Base-by-base conservation (phyloP, 164 flowering plant species). In the Sedum album region DNA sequence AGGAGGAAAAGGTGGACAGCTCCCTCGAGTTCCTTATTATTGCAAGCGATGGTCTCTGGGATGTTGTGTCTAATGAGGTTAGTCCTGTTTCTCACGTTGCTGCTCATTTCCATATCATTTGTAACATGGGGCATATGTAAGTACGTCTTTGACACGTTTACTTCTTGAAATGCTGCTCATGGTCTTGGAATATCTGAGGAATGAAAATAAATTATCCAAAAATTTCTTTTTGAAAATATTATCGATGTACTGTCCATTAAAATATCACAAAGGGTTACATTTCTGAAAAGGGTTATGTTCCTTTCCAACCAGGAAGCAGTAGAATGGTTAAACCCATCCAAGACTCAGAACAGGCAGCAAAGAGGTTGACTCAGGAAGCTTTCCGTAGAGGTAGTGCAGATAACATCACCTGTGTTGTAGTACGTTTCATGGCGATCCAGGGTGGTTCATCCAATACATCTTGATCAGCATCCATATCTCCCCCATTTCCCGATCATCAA, bases 1-100 rank as follows among this genome's bases (percentile, higher is more conserved):
- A 57, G 62, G 35, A 57, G 62, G 62, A 57, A 57, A 57, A 28
- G 62, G 62, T 57, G 33, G 62, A 57, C 33, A 57, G 62, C 62
- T 57, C 62, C 62, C 31, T 57, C 6, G 62, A 57, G 7, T 57
- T 57, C 20, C 62, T 57, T 57, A 57, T 57, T 17, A 57, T 57
- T 28, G 62, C 62, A 28, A 57, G 62, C 33, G 62, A 57, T 57
- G 62, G 62, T 26, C 62, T 57, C 13, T 57, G 35, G 62, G 62
- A 57, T 10, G 62, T 57, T 25, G 62, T 57, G 33, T 57, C 62
- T 20, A 57, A 57, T 11, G 35, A 57, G 62, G 62, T 57, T 28
- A 28, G 62, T 11, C 33, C 3, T 11, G 62, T 26, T 14, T 57
- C 28, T 23, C 57, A 51, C 8, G 13, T 21, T n/a, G 5, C 8